Evolutionary conservation across 345 rosid species (phyloP), one percentile per base, ranked within the genome.

Genomic region (Corchorus capsularis): DNA sequence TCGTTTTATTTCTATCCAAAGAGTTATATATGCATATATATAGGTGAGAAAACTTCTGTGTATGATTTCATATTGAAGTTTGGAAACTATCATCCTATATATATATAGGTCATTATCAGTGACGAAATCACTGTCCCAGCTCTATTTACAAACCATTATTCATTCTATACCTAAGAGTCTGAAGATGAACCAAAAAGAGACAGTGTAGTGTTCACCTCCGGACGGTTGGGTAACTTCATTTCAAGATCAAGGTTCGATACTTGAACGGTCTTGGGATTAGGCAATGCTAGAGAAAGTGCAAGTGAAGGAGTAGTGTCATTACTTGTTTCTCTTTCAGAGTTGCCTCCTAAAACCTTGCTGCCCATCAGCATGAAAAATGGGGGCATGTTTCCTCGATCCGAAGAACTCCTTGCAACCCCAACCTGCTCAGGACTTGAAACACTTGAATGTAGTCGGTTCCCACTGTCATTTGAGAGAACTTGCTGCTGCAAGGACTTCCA

Each of bases 391-490:
- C 47, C 8, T 2, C 27, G 52, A 7, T 39, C 22, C 17, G 59
- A 34, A 59, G 17, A 14, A 14, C 27, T 66, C 20, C 65, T 62
- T 62, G 13, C 66, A 32, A 37, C 1, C 34, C 80, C 77, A 32
- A 80, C 56, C 12, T 56, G 52, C 57, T 73, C 83, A 8, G 73
- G 80, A 68, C 68, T 46, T 61, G 69, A 9, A 65, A 66, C 75
- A 68, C 75, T 45, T 15, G 69, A 14, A 59, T 72, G 65, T 63
- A 12, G 56, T 14, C 8, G 13, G 41, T 52, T 45, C 65, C 37
- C n/a, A 43, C 73, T 37, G 37, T 72, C 16, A 34, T n/a, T 34
- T 34, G 67, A 16, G 27, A 6, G n/a, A 27, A 9, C 66, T 17
- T 63, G 75, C 17, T 5, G 45, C 43, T 50, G 22, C 27, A 11